phyloP scores from a whole-genome alignment of 148 eudicot species.

The Rheum nobile region DNA sequence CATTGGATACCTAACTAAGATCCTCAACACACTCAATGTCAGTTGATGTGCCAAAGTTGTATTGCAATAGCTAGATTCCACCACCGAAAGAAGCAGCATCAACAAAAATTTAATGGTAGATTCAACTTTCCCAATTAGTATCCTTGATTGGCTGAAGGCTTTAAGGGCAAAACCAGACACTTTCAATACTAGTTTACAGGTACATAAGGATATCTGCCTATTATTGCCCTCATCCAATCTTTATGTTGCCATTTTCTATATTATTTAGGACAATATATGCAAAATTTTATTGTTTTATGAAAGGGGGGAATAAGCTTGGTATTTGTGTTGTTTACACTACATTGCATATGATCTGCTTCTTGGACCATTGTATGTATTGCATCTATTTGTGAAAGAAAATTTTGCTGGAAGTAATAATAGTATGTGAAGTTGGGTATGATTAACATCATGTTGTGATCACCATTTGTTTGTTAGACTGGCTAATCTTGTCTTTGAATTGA shows the following conservation, averaged over 20 bases:
- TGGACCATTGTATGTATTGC: not conserved
- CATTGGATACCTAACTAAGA: slow-evolving; percentile 40
- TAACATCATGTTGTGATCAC: too few species aligned
- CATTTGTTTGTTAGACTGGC: too few species aligned
- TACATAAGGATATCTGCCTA: slow-evolving; percentile 21
- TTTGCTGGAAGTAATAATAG: not conserved
- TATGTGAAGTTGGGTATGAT: too few species aligned
- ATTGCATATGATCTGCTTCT: too few species aligned
- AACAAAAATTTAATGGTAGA: slow-evolving; percentile 42
- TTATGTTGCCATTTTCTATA: not conserved
- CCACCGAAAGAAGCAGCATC: slow-evolving; percentile 33
- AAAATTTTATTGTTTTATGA: not conserved
- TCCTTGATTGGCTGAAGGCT: slow-evolving; percentile 38
- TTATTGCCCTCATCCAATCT: not conserved
- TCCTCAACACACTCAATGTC: slow-evolving; percentile 27
- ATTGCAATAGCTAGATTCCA: slow-evolving; percentile 23
- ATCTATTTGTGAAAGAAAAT: too few species aligned
- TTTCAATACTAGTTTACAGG: slow-evolving; percentile 38
- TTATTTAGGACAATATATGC: not conserved
- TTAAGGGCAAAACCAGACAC: slow-evolving; percentile 55
- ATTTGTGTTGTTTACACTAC: too few species aligned
- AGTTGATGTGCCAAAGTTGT: slow-evolving; percentile 17
- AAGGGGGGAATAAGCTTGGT: too few species aligned
- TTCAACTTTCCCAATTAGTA: slow-evolving; percentile 29
- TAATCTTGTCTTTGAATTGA: too few species aligned